Percentiles rank a stretch among this genome's conserved stretches.
Conservation (phyloP, 148 eudicot species). For the Fagopyrum tataricum region DNA sequence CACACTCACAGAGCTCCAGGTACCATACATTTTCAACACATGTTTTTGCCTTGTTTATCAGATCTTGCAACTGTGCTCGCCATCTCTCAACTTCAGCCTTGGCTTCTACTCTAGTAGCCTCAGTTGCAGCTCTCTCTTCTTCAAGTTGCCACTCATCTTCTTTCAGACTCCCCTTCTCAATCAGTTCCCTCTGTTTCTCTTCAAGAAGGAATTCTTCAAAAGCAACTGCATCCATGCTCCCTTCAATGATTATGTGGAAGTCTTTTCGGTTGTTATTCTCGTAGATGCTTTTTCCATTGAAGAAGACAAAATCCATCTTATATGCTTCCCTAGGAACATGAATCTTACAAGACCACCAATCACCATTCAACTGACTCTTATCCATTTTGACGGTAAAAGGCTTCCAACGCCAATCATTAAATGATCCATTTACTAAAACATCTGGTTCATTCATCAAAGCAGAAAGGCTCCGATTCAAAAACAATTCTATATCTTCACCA, state of each 20-base stretch:
- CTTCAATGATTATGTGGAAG: slow-evolving; percentile 68
- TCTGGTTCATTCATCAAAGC: slow-evolving; percentile 58
- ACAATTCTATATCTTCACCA: slow-evolving; percentile 62
- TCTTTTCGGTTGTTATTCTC: slow-evolving; percentile 81
- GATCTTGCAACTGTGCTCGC: slow-evolving; percentile 41
- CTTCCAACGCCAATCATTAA: slow-evolving; percentile 88
- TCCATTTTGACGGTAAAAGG: slow-evolving; percentile 61
- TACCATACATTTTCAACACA: slow-evolving; percentile 61
- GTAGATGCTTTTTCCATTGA: slow-evolving; percentile 72
- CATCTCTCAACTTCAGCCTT: slow-evolving; percentile 51
- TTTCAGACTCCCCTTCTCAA: slow-evolving; percentile 67
- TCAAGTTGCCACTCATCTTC: slow-evolving; percentile 67
- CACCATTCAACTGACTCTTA: slow-evolving; percentile 66
- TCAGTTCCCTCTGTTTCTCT: slow-evolving; percentile 81
- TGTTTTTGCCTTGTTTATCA: slow-evolving; percentile 36
- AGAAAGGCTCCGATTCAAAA: slow-evolving; percentile 71
- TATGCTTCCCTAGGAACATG: slow-evolving; percentile 91
- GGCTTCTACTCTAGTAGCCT: slow-evolving; percentile 81
- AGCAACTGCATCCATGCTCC: slow-evolving; percentile 55
- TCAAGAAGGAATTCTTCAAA: slow-evolving; percentile 89
- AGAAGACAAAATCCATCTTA: slow-evolving; percentile 76
- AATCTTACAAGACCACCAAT: slow-evolving; percentile 93
- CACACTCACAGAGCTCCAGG: slow-evolving; percentile 56
- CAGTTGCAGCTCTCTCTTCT: slow-evolving; percentile 67
- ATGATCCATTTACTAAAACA: slow-evolving; percentile 77